Evolutionary conservation across 345 rosid genomes (phyloP), one percentile per base, ranked within the genome.

Genomic region (Kandelia obovata): DNA sequence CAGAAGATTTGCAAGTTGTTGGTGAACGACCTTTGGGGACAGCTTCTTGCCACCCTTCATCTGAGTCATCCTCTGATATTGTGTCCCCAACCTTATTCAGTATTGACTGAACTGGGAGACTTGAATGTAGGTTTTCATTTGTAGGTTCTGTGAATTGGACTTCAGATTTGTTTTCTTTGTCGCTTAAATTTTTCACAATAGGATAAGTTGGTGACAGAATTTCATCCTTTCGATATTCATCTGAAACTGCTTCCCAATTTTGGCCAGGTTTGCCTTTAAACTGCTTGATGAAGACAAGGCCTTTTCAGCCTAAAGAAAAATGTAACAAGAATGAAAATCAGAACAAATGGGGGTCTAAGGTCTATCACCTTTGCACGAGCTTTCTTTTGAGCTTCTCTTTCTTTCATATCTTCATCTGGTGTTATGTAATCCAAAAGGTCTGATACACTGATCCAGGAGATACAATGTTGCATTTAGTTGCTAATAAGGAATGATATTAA

Each of bases 11-110:
- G 69, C 96, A 92, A 77, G 79, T 80, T 59, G 92, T 68, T 58
- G 84, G 95, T 70, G 88, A 80, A 52, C 97, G 97, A 26, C 90
- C 80, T 84, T 88, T 95, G 2, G 96, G 91, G 63, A 88, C 92
- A 75, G 99, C 97, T 89, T 95, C 97, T 83, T 95, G 97, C 99
- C 99, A 95, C 73, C 99, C 99, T 85, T 95, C 96, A 77, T 95
- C 93, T 10, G 91, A 84, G 55, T 71, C 81, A 53, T 89, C 92
- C 57, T 85, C 89, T 47, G 72, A 87, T 46, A 58, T 66, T 0
- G 63, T 64, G 66, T 81, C 74, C 56, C 82, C 86, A 61, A 30
- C 71, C 60, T 68, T 77, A 53, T 72, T 78, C 71, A 71, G 28
- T 30, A 66, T 37, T 25, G 68, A 58, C 65, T 88, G 81, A 65